Base-by-base conservation (phyloP, 2,329 filamentous ascomycete species). In the Coleophoma cylindrospora region DNA sequence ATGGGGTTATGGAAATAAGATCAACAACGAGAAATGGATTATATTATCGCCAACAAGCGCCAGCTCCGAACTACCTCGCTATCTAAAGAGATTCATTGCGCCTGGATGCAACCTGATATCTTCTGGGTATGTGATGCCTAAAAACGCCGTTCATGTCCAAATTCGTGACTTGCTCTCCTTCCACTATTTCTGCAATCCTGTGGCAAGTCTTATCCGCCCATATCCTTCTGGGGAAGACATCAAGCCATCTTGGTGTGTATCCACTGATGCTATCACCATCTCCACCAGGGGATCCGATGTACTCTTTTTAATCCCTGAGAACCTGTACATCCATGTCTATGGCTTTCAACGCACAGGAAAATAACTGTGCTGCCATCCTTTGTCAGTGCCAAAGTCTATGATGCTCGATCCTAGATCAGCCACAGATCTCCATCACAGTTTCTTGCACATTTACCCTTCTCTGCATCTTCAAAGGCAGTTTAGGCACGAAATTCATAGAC, bases 401-500 rank as follows among this genome's bases (percentile, higher is more conserved):
- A 27, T 27, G 27, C 27, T 7, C 27, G 27, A 27, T 27, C 27
- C 27, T 27, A 27, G 27, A 27, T 27, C 27, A 27, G 27, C 27
- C 27, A 27, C 27, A 59, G 34, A 64, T 55, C 50, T 64, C 56
- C 43, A 55, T 22, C 12, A 57, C 51, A 14, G 53, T 56, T 43
- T 65, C 60, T 38, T 58, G 50, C n/a, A 56, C 49, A 34, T 56
- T 58, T 38, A 53, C 21, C 15, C 55, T 60, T 44, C 51, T 58
- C 47, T 59, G 59, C 10, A 44, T 54, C 36, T 57, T 60, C 43
- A 61, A 46, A 12, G 60, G 57, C 53, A 65, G 55, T 45, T 51
- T 58, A 15, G 63, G 61, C 12, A 63, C 52, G 43, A 62, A 63
- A 48, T 63, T 61, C 50, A 66, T 53, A 2, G 61, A 51, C 10